These are phyloP conservation scores for Cercospora brassicicola DNA, from an alignment of 2,329 filamentous ascomycete species.

Conservation along the genomic window DNA sequence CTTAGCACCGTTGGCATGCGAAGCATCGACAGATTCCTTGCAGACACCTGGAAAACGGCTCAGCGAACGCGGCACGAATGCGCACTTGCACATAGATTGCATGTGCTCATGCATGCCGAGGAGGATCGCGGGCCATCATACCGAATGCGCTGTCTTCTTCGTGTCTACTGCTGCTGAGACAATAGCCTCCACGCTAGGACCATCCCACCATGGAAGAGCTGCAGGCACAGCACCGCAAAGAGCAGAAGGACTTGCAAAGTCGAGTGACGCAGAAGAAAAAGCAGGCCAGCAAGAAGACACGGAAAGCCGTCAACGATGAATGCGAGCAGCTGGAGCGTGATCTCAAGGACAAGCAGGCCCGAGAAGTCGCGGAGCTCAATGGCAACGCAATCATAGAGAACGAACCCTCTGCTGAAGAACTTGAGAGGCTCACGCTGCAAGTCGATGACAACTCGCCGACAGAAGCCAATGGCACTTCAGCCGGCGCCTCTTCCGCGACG, in stretches of 20 bases:
- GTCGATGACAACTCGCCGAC: conserved; percentile 19
- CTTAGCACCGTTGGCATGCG: neutral
- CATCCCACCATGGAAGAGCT: conserved; percentile 65
- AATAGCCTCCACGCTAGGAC: neutral
- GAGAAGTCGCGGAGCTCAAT: conserved; percentile 51
- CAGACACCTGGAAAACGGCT: neutral
- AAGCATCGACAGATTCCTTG: conserved; percentile 4
- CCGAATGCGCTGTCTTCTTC: neutral
- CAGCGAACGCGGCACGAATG: neutral
- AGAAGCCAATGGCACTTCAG: neutral
- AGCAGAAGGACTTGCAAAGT: conserved; percentile 81
- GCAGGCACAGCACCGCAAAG: conserved; percentile 78
- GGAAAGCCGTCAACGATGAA: conserved; percentile 62
- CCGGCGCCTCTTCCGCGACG: neutral
- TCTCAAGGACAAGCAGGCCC: conserved; percentile 55
- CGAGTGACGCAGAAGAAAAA: conserved; percentile 95
- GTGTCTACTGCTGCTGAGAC: conserved; percentile 3
- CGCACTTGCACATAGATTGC: neutral
- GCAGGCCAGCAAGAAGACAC: conserved; percentile 80
- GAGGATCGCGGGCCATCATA: neutral
- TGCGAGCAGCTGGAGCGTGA: conserved; percentile 60
- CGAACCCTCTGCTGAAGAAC: conserved; percentile 22
- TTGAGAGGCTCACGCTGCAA: conserved; percentile 29
- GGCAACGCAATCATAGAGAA: conserved; percentile 32
- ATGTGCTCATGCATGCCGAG: neutral